Base-by-base conservation (phyloP, 2,329 filamentous ascomycete species). In the Xylaria sp. region DNA sequence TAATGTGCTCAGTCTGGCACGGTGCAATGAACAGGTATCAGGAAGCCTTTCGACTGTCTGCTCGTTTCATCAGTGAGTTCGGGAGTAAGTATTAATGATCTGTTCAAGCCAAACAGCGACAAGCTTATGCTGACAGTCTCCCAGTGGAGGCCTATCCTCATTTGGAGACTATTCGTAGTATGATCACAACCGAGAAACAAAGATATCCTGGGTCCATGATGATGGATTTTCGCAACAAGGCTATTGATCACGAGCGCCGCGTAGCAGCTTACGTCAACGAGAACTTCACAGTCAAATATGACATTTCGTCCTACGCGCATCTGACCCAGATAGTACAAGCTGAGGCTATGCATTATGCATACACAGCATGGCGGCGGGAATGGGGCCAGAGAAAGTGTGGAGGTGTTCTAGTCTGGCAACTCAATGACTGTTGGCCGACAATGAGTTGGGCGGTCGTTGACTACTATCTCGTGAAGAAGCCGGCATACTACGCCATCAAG, bases 171-270 rank as follows among this genome's bases (percentile, higher is more conserved):
- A 88, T 92, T 64, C 83, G 87, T 46, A 77, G 82, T 35, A 92
- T 88, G 73, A 84, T 92, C 67, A 86, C 82, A 1, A 69, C 78
- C 8, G 74, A 76, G 19, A 75, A 78, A 43, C 83, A 89, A 59
- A 81, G 86, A 35, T 79, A 84, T 37, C 86, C 89, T 1, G 89
- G 92, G 64, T 92, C 89, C 3, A 85, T 86, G 60, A 89, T 89
- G 62, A 81, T 94, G 49, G 91, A 94, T 71, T 93, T 92, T 72
- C 91, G 93, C 77, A 94, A 93, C 78, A 93, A 94, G 74, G 91
- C 91, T 14, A 86, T 89, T 61, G 87, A 89, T 1, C 90, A 93
- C 71, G 90, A 93, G 74, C 83, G 90, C 37, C 83, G 90, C 40
- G 87, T 94, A 62, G 88, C 89, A 12, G 87, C 89, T 0, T 94